Conservation (phyloP, 352 stramenopile species). For the Globisporangium alternatum region DNA sequence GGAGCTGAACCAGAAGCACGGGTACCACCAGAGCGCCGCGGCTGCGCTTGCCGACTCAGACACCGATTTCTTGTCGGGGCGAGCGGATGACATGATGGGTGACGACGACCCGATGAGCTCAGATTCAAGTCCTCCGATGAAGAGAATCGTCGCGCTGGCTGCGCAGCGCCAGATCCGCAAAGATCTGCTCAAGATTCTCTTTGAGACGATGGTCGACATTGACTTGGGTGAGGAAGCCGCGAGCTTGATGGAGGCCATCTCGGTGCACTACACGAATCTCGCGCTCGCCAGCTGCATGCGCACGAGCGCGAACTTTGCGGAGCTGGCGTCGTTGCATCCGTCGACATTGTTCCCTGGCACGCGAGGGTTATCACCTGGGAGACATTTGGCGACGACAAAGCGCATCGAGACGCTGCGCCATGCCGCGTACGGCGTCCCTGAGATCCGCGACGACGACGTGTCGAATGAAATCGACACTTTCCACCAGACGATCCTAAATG, state of each 20-base stretch:
- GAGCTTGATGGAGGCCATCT: conserved; percentile 53
- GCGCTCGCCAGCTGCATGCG: conserved; percentile 50
- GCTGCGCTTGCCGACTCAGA: neutral
- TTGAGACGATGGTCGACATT: conserved; percentile 73
- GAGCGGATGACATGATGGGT: conserved; percentile 17
- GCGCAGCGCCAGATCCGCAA: conserved; percentile 44
- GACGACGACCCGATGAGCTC: conserved; percentile 15
- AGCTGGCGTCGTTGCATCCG: conserved; percentile 66
- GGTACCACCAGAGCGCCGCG: conserved; percentile 2
- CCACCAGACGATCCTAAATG: conserved; percentile 55
- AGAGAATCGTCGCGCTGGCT: conserved; percentile 47
- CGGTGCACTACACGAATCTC: conserved; percentile 51
- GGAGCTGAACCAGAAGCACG: conserved; percentile 28
- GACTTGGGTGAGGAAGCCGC: conserved; percentile 63
- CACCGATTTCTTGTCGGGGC: neutral
- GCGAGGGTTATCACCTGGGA: conserved; percentile 70
- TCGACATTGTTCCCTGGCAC: conserved; percentile 75
- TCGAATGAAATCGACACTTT: conserved; percentile 68
- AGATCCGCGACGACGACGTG: conserved; percentile 46
- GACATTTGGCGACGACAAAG: conserved; percentile 74
- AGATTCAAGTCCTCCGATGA: conserved; percentile 27
- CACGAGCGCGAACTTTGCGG: conserved; percentile 58
- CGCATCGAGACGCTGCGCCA: conserved; percentile 77
- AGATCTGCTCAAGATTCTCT: conserved; percentile 57
- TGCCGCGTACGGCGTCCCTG: conserved; percentile 65